Conservation (phyloP, 345 rosid species). For the Gossypium sturtianum region DNA sequence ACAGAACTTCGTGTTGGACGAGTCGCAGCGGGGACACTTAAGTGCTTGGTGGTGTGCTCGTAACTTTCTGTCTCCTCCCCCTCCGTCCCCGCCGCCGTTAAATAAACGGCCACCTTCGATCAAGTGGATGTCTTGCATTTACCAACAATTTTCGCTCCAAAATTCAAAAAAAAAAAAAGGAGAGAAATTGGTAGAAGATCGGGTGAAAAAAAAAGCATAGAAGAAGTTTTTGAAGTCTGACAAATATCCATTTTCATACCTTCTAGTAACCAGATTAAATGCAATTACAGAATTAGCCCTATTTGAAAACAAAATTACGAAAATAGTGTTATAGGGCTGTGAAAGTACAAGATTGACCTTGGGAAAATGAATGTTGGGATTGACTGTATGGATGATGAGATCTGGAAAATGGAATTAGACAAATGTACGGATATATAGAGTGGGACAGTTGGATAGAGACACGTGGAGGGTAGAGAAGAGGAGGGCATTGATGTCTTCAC, state of each 20-base stretch:
- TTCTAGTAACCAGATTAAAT: slow-evolving; percentile 1
- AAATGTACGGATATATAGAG: slow-evolving; percentile 17
- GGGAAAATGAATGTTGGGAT: neutral
- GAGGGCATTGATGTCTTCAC: slow-evolving; percentile 40
- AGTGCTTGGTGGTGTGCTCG: slow-evolving; percentile 64
- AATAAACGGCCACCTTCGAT: slow-evolving; percentile 38
- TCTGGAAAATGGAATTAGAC: neutral
- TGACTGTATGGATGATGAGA: neutral
- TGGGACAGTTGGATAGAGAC: slow-evolving; percentile 20
- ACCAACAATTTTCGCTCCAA: slow-evolving; percentile 1
- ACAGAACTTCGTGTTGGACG: slow-evolving; percentile 88
- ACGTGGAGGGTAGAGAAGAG: slow-evolving; percentile 40
- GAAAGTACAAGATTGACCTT: slow-evolving; percentile 15
- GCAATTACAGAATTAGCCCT: slow-evolving; percentile 19
- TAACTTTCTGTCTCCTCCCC: slow-evolving; percentile 69
- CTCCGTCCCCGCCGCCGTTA: slow-evolving; percentile 28
- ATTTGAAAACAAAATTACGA: neutral
- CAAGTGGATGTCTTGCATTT: slow-evolving; percentile 60
- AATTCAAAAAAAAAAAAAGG: neutral
- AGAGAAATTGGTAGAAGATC: neutral
- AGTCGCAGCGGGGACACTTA: slow-evolving; percentile 93
- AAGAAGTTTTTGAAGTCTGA: slow-evolving; percentile 21
- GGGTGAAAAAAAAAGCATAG: neutral
- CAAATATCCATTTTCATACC: slow-evolving; percentile 34
- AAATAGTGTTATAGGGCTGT: neutral